Evolutionary conservation across 1,284 basidiomycete species (phyloP).

Genomic region (Farysia itapuensis): DNA sequence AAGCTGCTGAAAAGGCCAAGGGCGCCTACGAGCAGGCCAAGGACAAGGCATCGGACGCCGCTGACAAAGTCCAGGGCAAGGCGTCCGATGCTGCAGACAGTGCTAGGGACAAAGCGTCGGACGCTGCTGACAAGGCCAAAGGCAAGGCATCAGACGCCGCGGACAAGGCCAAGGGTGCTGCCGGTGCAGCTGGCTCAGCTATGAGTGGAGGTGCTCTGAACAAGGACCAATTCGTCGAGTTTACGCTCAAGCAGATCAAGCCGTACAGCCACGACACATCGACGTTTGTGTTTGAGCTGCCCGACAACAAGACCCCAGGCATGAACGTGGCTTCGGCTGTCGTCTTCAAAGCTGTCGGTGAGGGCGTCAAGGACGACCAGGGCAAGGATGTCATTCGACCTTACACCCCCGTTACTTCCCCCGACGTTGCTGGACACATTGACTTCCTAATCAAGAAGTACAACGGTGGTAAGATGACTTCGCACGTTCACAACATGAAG

Average conservation of each 20-base stretch:
- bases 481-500: slow-evolving; percentile 64
- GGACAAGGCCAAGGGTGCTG: slow-evolving; percentile 31
- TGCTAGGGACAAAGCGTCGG: slow-evolving; percentile 1
- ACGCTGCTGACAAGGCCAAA: slow-evolving; percentile 17
- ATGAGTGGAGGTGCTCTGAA: slow-evolving; percentile 37
- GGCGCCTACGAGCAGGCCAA: too few species aligned
- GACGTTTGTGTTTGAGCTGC: slow-evolving; percentile 79
- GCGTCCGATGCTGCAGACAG: too few species aligned
- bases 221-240: slow-evolving; percentile 72
- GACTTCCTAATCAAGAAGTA: slow-evolving; percentile 76
- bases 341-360: slow-evolving; percentile 63
- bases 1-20: slow-evolving; percentile 27
- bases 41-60: neutral
- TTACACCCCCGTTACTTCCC: slow-evolving; percentile 60
- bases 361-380: slow-evolving; percentile 68
- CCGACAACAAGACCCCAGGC: slow-evolving; percentile 75
- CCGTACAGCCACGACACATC: slow-evolving; percentile 92
- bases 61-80: neutral
- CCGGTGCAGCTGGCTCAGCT: slow-evolving; percentile 20
- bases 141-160: too few species aligned
- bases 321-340: slow-evolving; percentile 71
- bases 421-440: slow-evolving; percentile 49
- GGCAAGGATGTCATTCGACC: slow-evolving; percentile 82
- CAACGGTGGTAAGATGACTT: slow-evolving; percentile 60
- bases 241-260: slow-evolving; percentile 79